phyloP scores from a whole-genome alignment of 2,329 filamentous ascomycete genomes.

The Exutisphaerella laricina region DNA sequence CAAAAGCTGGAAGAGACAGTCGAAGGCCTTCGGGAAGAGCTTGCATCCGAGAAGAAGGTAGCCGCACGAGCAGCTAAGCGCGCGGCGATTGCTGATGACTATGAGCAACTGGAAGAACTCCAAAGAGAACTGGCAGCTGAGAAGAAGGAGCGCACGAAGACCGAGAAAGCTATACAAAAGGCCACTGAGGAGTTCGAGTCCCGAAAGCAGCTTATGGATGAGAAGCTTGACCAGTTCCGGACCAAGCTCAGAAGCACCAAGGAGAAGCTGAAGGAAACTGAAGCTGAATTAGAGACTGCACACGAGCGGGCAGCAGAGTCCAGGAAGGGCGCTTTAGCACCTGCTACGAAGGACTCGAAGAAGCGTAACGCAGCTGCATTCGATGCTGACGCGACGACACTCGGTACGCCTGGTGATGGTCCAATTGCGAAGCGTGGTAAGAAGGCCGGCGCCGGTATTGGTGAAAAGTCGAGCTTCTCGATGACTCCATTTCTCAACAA shows the following conservation, averaged over 20 bases:
- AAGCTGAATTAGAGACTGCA: conserved; percentile 44
- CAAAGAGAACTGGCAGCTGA: conserved; percentile 48
- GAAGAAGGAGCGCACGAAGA: conserved; percentile 47
- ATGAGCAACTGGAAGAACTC: conserved; percentile 43
- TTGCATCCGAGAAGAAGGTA: conserved; percentile 32
- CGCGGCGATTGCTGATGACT: conserved; percentile 37
- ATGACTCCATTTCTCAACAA: conserved; percentile 90
- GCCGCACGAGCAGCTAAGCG: conserved; percentile 37
- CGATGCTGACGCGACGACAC: conserved; percentile 43
- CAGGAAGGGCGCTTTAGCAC: conserved; percentile 33
- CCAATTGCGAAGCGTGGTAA: conserved; percentile 43
- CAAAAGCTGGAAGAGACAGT: conserved; percentile 35
- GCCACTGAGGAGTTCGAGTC: conserved; percentile 56
- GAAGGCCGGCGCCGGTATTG: conserved; percentile 54
- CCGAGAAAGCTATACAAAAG: conserved; percentile 50
- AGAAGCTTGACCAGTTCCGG: conserved; percentile 63
- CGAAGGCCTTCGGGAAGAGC: conserved; percentile 28
- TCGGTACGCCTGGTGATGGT: conserved; percentile 47
- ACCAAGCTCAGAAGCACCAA: conserved; percentile 65
- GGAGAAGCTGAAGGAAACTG: conserved; percentile 64
- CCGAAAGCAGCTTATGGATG: conserved; percentile 61
- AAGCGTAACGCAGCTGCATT: conserved; percentile 43
- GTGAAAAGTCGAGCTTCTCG: conserved; percentile 87
- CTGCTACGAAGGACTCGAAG: conserved; percentile 27
- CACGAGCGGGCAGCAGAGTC: conserved; percentile 35